phyloP scores from a whole-genome alignment of 2,329 filamentous ascomycete genomes.

The Trichothecium sympodiale region DNA sequence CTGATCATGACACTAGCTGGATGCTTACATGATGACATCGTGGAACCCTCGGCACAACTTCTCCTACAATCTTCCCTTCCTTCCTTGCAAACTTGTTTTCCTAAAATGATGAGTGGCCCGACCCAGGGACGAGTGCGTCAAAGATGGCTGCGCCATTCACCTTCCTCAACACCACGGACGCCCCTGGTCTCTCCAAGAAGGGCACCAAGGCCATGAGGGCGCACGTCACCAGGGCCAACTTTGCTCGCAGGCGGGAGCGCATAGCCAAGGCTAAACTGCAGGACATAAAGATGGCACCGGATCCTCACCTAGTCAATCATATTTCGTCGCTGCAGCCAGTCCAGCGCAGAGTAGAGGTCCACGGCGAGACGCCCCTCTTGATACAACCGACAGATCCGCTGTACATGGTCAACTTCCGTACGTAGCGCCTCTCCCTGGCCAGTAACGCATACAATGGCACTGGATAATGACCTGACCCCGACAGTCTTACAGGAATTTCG shows the following conservation, averaged over 20 bases:
- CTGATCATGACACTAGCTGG: too few relatives aligned
- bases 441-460: too few relatives aligned
- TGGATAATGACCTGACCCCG: background rate
- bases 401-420: too few relatives aligned
- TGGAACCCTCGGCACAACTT: background rate
- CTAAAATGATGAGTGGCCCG: too few relatives aligned
- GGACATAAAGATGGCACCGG: background rate
- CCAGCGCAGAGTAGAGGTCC: too few relatives aligned
- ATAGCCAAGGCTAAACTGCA: conserved; percentile 2
- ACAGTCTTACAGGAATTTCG: conserved; percentile 8
- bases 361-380: too few relatives aligned
- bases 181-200: conserved; percentile 5
- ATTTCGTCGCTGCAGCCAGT: too few relatives aligned
- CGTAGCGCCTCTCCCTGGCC: too few relatives aligned
- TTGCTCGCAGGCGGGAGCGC: conserved; percentile 8
- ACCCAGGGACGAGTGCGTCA: background rate
- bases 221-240: conserved; percentile 11
- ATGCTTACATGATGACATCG: too few relatives aligned
- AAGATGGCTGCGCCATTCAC: conserved; percentile 7
- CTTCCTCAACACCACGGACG: conserved; percentile 10
- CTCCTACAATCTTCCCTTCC: background rate
- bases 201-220: conserved; percentile 9
- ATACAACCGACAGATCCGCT: too few relatives aligned
- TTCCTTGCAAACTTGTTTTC: too few relatives aligned
- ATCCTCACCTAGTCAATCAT: background rate